These are phyloP conservation scores for Tricholoma flavovirens DNA, from an alignment of 768 basidiomycete genomes.

Conservation along the genomic window DNA sequence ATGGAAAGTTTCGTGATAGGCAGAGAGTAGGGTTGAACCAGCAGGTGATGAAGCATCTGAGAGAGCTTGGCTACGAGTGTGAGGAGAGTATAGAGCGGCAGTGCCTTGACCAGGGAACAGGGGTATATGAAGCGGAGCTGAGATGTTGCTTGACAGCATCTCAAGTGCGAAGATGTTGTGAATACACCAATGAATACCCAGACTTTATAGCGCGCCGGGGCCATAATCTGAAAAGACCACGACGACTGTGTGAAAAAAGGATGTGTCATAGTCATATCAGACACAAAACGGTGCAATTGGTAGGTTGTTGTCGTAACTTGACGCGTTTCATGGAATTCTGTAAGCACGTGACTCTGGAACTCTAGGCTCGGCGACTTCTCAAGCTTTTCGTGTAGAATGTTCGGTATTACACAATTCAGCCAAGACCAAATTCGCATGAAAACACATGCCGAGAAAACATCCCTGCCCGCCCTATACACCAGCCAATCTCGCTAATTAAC, in stretches of 20 bases:
- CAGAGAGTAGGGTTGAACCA: slow-evolving; percentile 40
- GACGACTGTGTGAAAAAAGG: slow-evolving; percentile 9
- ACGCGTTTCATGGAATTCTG: neutral
- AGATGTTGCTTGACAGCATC: slow-evolving; percentile 8
- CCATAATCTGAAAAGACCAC: slow-evolving; percentile 14
- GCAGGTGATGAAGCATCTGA: slow-evolving; percentile 36
- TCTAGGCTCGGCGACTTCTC: neutral
- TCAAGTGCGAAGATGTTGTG: neutral
- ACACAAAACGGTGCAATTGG: slow-evolving; percentile 8
- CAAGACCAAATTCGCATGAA: neutral
- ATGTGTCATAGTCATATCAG: slow-evolving; percentile 12
- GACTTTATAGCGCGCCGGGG: slow-evolving; percentile 1
- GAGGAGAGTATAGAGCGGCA: slow-evolving; percentile 23
- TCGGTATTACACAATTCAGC: neutral
- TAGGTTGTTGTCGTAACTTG: neutral
- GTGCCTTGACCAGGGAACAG: slow-evolving; percentile 57
- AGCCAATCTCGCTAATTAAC: neutral
- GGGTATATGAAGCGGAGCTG: slow-evolving; percentile 33
- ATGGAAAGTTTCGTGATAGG: slow-evolving; percentile 46
- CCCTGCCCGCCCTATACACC: too few species aligned
- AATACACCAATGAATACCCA: neutral
- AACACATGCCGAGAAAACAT: too few species aligned
- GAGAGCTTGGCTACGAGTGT: slow-evolving; percentile 32
- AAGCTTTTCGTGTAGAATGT: too few species aligned
- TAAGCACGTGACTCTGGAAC: neutral